A percentile compares a stretch with the other conserved stretches of the same genome.
Evolutionary conservation across 2,329 filamentous ascomycete genomes (phyloP).

Genomic region (Lizonia empirigonia): DNA sequence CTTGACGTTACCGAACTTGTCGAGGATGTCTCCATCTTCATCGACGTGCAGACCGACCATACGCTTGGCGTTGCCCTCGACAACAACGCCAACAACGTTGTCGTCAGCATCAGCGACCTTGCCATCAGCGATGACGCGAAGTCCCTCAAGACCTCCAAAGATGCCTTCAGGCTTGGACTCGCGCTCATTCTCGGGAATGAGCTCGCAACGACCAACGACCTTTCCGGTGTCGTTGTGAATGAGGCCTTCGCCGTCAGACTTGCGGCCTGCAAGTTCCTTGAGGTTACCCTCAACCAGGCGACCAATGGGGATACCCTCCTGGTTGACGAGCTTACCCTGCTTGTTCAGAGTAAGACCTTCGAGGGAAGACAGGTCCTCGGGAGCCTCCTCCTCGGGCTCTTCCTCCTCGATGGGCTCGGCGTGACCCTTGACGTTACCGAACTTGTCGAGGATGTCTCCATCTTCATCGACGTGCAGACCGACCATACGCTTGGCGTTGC

Average conservation of each 20-base stretch:
- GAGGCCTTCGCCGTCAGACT: constrained; percentile 73
- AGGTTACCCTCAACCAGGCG: constrained; percentile 70
- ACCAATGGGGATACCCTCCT: constrained; percentile 60
- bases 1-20: constrained; percentile 66
- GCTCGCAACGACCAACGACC: constrained; percentile 69
- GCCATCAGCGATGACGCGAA: constrained; percentile 55
- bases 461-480: constrained; percentile 66
- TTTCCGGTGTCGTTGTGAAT: constrained; percentile 75
- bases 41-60: constrained; percentile 65
- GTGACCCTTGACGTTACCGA: constrained; percentile 65
- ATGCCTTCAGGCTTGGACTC: constrained; percentile 57
- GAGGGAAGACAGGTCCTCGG: constrained; percentile 54
- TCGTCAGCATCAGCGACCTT: constrained; percentile 58
- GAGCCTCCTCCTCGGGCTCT: constrained; percentile 51
- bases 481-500: constrained; percentile 64
- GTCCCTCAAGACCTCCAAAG: constrained; percentile 57
- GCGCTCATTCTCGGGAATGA: constrained; percentile 70
- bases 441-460: constrained; percentile 66
- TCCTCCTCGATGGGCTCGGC: constrained; percentile 67
- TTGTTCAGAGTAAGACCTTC: constrained; percentile 57
- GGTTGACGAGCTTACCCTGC: constrained; percentile 57
- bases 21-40: constrained; percentile 66
- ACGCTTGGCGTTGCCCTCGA: constrained; percentile 66
- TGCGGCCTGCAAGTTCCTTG: constrained; percentile 67
- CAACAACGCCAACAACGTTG: constrained; percentile 59